A percentile compares a stretch with the other conserved stretches of the same genome.
Evolutionary conservation across 2,329 filamentous ascomycete species (phyloP).

Genomic region (Aspergillus texensis): DNA sequence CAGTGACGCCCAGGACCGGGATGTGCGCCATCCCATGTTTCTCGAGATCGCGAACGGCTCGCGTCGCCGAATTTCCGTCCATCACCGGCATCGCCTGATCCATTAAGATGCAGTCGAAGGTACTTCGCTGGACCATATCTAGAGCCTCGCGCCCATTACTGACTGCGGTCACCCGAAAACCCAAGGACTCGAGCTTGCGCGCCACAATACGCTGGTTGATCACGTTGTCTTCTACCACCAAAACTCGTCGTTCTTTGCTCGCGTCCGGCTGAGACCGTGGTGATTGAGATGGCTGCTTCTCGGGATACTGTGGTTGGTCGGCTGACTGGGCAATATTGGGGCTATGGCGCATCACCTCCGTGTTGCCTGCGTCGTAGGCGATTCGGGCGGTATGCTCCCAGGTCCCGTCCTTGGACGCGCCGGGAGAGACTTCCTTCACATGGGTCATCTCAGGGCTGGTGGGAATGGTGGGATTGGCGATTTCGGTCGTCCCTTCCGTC

Average conservation of each 20-base stretch:
- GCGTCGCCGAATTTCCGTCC: conserved; percentile 76
- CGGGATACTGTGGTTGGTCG: background rate
- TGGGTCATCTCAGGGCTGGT: conserved; percentile 16
- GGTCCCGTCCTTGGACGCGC: conserved; percentile 7
- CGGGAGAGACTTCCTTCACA: conserved; percentile 13
- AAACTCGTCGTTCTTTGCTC: conserved; percentile 24
- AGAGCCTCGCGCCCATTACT: conserved; percentile 48
- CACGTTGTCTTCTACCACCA: conserved; percentile 50
- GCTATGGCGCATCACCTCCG: background rate
- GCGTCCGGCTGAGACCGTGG: background rate
- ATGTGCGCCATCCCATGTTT: conserved; percentile 40
- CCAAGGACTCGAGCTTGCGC: conserved; percentile 38
- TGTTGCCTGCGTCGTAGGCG: conserved; percentile 2
- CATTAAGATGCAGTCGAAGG: conserved; percentile 71
- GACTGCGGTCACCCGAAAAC: conserved; percentile 39
- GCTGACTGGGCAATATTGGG: background rate
- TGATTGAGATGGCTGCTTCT: background rate
- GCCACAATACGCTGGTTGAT: conserved; percentile 46
- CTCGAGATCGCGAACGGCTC: conserved; percentile 70
- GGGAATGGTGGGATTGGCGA: conserved; percentile 17
- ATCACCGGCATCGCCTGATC: conserved; percentile 83
- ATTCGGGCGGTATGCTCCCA: conserved; percentile 16
- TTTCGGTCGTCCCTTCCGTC: conserved; percentile 15
- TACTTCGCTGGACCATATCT: conserved; percentile 35
- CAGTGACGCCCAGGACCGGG: conserved; percentile 55